Base-by-base conservation (phyloP, 345 rosid species). In the Acer negundo region DNA sequence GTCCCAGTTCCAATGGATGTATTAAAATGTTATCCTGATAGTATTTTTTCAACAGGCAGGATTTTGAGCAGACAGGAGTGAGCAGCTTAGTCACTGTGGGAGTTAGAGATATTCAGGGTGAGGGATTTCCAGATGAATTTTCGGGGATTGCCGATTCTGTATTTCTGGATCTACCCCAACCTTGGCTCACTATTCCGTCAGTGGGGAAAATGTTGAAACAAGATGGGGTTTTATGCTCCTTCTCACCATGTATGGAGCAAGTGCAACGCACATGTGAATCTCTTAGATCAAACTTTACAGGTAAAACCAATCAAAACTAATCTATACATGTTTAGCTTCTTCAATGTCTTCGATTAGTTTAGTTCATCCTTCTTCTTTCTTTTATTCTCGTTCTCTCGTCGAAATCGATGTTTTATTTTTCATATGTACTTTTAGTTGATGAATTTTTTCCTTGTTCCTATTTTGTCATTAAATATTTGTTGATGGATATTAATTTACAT, bases 211-310 rank as follows among this genome's bases (percentile, higher is more conserved):
- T 92, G 97, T 83, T 96, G 83, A 96, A 89, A 85, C 87, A 85
- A 74, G 98, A 94, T 80, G 97, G 93, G 65, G 75, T 87, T 66
- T 56, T 94, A 53, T 96, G 99, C 81, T 92, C 98, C 35, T 96
- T 96, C 87, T 94, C 98, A 24, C 99, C 98, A 11, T 96, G 99
- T 84, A 92, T 94, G 59, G 98, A 96, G 82, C 97, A 96, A 91
- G 98, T 91, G 73, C 97, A 96, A 69, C 93, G 91, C 61, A 82
- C 95, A 26, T 96, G 94, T 79, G 98, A 96, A 84, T 86, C 87
- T 77, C 93, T 94, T 46, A 82, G 77, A 76, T 83, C 86, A 76
- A 81, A 87, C 68, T 94, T 94, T 84, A 91, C 92, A 13, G 97
- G 99, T 92, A 81, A 35, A 35, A 73, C 24, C 22, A 56, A 16